Evolutionary conservation across 1,284 basidiomycete genomes (phyloP).

Genomic region (Leccinum idahoense): DNA sequence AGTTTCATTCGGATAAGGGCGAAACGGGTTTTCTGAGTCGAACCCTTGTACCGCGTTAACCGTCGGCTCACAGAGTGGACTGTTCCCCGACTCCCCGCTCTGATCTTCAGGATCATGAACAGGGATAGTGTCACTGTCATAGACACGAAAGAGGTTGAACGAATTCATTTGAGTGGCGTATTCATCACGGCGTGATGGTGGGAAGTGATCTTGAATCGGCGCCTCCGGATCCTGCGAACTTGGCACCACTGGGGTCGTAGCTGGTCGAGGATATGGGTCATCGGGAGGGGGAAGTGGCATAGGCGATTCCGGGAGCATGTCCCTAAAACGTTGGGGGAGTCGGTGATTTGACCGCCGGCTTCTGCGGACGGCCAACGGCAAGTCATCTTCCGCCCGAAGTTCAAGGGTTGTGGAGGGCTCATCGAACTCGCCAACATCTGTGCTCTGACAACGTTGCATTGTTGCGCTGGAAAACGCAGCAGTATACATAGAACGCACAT

Average conservation of each 20-base stretch:
- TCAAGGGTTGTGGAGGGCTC: neutral
- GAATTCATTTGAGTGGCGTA: neutral
- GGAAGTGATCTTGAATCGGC: neutral
- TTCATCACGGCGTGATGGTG: neutral
- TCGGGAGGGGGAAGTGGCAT: neutral
- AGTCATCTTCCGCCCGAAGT: neutral
- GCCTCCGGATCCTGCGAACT: neutral
- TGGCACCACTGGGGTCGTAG: neutral
- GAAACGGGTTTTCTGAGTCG: neutral
- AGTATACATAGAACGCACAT: neutral
- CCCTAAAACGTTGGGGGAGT: neutral
- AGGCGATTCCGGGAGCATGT: neutral
- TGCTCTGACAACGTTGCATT: neutral
- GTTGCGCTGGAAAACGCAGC: neutral
- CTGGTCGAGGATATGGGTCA: neutral
- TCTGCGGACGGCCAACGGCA: neutral
- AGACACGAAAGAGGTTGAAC: neutral
- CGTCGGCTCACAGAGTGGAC: neutral
- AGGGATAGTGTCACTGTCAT: neutral
- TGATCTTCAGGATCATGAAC: neutral
- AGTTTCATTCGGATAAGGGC: neutral
- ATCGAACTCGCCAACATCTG: neutral
- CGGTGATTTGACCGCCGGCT: neutral
- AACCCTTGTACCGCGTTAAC: neutral
- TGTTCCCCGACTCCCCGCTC: neutral